These are phyloP conservation scores for Rhizopogon vinicolor DNA, from an alignment of 768 basidiomycete species.

Conservation along the genomic window DNA sequence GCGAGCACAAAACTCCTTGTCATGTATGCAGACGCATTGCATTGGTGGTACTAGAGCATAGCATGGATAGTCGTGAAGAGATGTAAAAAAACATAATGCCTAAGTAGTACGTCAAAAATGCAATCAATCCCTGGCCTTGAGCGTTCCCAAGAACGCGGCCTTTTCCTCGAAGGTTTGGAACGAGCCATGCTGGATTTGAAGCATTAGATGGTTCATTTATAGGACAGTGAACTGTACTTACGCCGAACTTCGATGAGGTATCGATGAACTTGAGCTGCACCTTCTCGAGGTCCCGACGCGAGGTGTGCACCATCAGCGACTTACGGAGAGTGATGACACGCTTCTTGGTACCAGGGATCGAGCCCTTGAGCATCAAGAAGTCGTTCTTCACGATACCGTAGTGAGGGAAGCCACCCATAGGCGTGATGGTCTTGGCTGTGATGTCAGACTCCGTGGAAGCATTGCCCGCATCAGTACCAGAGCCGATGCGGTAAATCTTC, in stretches of 20 bases:
- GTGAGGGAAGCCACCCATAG: conserved; percentile 98
- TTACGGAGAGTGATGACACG: conserved; percentile 97
- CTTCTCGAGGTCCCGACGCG: conserved; percentile 95
- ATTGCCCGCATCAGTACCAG: conserved; percentile 70
- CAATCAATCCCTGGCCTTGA: conserved; percentile 75
- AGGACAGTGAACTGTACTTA: conserved; percentile 37
- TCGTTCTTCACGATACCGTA: conserved; percentile 99
- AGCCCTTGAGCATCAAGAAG: conserved; percentile 96
- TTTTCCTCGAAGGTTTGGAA: conserved; percentile 99
- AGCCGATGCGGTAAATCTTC: conserved; percentile 95
- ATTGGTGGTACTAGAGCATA: conserved; percentile 34
- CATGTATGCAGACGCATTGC: conserved; percentile 15
- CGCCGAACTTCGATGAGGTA: conserved; percentile 95
- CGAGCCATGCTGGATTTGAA: conserved; percentile 68
- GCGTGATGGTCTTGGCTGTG: conserved; percentile 91
- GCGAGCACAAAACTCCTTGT: background rate
- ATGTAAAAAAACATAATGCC: conserved; percentile 32
- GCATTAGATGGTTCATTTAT: background rate
- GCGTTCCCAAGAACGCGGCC: conserved; percentile 87
- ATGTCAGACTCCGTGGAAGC: conserved; percentile 94
- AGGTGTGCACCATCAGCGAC: conserved; percentile 94
- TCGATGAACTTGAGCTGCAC: conserved; percentile 98
- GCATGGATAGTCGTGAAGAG: conserved; percentile 31
- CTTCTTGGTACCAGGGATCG: conserved; percentile 94
- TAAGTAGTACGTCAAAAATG: conserved; percentile 33